Evolutionary conservation across 768 basidiomycete species (phyloP).

Genomic region (Mycena capillaripes): DNA sequence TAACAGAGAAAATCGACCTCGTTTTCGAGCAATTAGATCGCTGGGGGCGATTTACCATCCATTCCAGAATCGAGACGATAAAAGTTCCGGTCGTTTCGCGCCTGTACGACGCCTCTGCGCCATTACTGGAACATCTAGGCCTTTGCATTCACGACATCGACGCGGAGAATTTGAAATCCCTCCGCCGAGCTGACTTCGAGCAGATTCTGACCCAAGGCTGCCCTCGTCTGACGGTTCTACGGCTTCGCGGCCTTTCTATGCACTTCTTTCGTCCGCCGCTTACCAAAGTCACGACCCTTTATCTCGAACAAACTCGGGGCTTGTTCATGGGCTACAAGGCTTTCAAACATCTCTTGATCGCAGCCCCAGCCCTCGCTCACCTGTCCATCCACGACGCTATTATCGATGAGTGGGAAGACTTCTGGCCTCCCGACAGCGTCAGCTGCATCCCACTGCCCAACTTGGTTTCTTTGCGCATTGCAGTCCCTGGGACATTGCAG

Average conservation of each 20-base stretch:
- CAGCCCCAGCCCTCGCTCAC: constrained; percentile 50
- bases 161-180: constrained; percentile 25
- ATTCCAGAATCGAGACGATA: constrained; percentile 43
- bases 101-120: constrained; percentile 47
- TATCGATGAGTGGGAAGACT: constrained; percentile 39
- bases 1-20: constrained; percentile 45
- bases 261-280: constrained; percentile 56
- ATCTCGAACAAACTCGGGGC: constrained; percentile 58
- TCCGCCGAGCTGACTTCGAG: constrained; percentile 34
- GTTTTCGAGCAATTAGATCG: constrained; percentile 50
- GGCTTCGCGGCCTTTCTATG: constrained; percentile 60
- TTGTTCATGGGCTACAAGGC: constrained; percentile 52
- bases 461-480: constrained; percentile 58
- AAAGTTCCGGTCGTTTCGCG: constrained; percentile 45
- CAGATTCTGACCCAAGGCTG: constrained; percentile 47
- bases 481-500: constrained; percentile 48
- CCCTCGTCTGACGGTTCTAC: constrained; percentile 52
- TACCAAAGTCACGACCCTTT: constrained; percentile 52
- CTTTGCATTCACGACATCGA: constrained; percentile 52
- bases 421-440: constrained; percentile 42
- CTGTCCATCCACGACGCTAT: constrained; percentile 63
- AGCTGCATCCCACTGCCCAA: constrained; percentile 46
- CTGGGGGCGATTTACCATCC: constrained; percentile 53
- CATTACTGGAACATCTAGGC: constrained; percentile 55
- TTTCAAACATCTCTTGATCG: constrained; percentile 44